Conservation (phyloP, 176 grass and related monocot genomes). For the Eleusine indica region DNA sequence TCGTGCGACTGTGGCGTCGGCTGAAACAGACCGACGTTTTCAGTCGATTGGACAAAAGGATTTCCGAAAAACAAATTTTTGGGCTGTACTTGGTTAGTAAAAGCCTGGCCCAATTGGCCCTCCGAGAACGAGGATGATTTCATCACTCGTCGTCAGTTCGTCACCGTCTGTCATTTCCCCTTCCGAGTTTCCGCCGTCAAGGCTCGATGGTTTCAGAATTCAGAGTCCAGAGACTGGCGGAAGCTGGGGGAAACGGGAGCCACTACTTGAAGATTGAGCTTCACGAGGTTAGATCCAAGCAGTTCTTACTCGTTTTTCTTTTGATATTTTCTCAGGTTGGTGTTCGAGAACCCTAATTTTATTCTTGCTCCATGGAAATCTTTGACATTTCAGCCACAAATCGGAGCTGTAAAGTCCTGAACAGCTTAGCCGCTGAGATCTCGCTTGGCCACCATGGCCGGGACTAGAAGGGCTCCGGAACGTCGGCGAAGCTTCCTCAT, state of each 20-base stretch:
- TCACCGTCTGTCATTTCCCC: background rate
- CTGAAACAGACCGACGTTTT: no score
- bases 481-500: background rate
- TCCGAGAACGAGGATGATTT: background rate
- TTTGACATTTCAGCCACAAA: background rate
- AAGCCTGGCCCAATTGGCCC: background rate
- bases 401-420: background rate
- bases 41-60: no score
- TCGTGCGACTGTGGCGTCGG: no score
- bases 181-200: background rate
- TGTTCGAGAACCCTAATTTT: background rate
- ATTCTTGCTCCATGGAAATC: background rate
- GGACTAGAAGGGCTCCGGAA: background rate
- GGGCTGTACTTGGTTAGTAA: background rate
- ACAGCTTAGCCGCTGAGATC: background rate
- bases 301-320: background rate
- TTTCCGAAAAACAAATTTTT: background rate
- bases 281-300: background rate
- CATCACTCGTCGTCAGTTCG: no score
- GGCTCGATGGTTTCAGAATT: background rate
- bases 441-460: background rate
- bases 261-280: slow-evolving; percentile 1
- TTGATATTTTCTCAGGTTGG: background rate
- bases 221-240: no score
- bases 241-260: background rate